A percentile compares a stretch with the other conserved stretches of the same genome.
phyloP scores from a whole-genome alignment of 805 yeast genomes.

The Suhomyces kilbournensis region DNA sequence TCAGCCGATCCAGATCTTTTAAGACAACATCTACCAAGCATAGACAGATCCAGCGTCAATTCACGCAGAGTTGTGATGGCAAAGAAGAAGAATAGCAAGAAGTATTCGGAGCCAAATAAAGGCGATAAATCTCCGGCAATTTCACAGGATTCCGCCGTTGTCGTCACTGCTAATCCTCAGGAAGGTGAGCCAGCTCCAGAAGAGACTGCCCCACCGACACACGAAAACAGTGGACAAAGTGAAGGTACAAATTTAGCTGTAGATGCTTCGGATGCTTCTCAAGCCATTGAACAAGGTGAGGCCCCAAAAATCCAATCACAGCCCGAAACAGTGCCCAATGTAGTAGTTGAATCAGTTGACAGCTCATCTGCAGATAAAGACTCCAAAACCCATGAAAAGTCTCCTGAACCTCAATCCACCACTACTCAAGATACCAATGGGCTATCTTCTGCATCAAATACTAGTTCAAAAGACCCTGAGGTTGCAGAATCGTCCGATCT shows the following conservation, averaged over 20 bases:
- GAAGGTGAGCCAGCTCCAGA: neutral
- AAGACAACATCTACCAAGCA: neutral
- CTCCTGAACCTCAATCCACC: neutral
- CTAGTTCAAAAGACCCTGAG: neutral
- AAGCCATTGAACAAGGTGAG: neutral
- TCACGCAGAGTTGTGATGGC: neutral
- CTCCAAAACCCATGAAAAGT: neutral
- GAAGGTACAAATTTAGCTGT: neutral
- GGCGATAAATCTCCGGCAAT: neutral
- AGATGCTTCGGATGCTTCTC: neutral
- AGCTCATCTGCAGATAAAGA: neutral
- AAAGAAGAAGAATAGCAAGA: neutral
- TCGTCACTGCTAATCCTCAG: neutral
- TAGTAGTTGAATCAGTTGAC: neutral
- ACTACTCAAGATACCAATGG: neutral
- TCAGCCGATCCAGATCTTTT: neutral
- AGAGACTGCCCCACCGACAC: neutral
- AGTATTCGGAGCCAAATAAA: neutral
- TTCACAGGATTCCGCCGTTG: neutral
- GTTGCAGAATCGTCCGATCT: neutral
- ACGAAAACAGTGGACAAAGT: neutral
- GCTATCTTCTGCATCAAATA: neutral
- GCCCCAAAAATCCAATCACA: neutral
- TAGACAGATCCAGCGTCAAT: neutral
- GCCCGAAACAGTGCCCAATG: neutral